Percentiles rank a stretch among this genome's conserved stretches.
Evolutionary conservation across 106 monocot genomes (phyloP).

Genomic region (Allium cepa): DNA sequence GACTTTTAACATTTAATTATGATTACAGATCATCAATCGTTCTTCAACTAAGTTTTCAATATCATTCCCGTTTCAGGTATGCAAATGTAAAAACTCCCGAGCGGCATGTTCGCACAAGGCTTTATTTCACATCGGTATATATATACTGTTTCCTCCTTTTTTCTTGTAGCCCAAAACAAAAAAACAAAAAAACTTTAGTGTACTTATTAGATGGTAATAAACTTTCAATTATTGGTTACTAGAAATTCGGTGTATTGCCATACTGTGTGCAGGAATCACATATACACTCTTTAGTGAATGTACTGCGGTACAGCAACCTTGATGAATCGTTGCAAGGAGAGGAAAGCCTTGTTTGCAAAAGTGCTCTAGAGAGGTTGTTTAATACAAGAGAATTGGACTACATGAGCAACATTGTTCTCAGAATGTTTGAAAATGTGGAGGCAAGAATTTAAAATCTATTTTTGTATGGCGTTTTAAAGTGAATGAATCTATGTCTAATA

Average conservation of each 20-base stretch:
- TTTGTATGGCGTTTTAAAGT: too few species aligned
- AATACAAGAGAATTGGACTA: conserved; percentile 94
- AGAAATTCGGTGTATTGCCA: not conserved
- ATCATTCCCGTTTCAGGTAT: conserved; percentile 43
- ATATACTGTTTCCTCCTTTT: conserved; percentile 3
- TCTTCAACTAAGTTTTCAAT: too few species aligned
- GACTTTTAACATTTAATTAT: not conserved
- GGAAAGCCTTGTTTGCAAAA: conserved; percentile 71
- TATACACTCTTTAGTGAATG: conserved; percentile 97
- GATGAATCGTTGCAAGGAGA: conserved; percentile 89
- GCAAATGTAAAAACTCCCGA: conserved; percentile 97
- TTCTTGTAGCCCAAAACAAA: not conserved
- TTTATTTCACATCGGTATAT: conserved; percentile 97
- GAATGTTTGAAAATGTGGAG: conserved; percentile 98
- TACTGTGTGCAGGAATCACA: conserved; percentile 78
- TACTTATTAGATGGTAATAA: too few species aligned
- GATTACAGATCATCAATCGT: not conserved
- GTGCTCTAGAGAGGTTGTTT: conserved; percentile 62
- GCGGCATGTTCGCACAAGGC: conserved; percentile 92
- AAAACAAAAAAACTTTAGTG: not conserved
- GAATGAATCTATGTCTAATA: too few species aligned
- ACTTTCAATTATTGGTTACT: not conserved
- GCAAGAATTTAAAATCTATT: conserved; percentile 15
- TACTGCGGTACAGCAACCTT: conserved; percentile 86
- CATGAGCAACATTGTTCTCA: conserved; percentile 95